These are phyloP conservation scores for Candida sanyaensis DNA, from an alignment of 1,139 yeast species.

Conservation along the genomic window DNA sequence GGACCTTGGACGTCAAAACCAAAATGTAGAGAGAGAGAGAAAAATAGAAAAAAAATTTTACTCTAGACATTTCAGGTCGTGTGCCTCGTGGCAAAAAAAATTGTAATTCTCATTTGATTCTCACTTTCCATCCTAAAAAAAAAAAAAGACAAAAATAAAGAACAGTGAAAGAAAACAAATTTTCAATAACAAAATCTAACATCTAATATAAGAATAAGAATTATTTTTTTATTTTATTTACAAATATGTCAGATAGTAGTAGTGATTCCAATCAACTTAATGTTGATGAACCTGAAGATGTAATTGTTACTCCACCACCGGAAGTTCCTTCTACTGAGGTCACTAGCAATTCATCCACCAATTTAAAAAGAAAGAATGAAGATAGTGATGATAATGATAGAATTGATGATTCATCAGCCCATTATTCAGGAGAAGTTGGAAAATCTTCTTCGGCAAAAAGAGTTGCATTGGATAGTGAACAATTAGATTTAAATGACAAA, in stretches of 20 bases:
- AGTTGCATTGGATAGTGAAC: slow-evolving; percentile 69
- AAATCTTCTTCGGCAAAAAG: slow-evolving; percentile 41
- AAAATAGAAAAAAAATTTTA: no score
- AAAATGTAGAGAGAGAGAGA: no score
- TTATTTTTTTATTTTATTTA: neutral
- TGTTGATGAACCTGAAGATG: neutral
- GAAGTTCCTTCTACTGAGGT: neutral
- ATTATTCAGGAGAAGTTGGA: neutral
- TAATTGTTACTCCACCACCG: slow-evolving; percentile 4
- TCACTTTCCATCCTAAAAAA: neutral
- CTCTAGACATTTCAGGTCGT: no score
- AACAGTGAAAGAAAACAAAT: neutral
- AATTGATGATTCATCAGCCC: slow-evolving; percentile 29
- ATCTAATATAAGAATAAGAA: no score
- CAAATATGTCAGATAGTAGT: slow-evolving; percentile 2
- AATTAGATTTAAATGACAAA: slow-evolving; percentile 29
- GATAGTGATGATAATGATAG: slow-evolving; percentile 39
- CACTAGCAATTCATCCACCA: neutral
- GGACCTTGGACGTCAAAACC: no score
- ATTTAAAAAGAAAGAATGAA: slow-evolving; percentile 71
- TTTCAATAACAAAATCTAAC: neutral
- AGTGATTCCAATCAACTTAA: slow-evolving; percentile 1
- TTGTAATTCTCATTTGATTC: no score
- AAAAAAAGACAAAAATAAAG: neutral
- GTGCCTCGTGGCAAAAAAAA: no score